Conservation (phyloP, 2,329 filamentous ascomycete species). For the Fusarium nematophilum region DNA sequence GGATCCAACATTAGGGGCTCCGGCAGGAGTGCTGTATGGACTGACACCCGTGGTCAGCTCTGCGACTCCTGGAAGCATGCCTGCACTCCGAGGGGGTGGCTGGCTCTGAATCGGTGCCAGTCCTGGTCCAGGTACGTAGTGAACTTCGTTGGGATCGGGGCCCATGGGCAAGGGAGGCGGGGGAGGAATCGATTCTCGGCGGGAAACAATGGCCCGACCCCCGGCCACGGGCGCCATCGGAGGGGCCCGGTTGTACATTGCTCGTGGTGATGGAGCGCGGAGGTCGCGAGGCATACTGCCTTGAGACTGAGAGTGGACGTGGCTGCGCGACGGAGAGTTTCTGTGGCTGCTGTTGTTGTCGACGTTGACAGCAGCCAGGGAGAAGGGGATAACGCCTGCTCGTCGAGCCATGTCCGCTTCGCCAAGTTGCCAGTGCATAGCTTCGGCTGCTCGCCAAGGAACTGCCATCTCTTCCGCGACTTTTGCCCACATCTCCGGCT, state of each 20-base stretch:
- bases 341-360: constrained; percentile 55
- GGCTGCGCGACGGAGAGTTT: constrained; percentile 52
- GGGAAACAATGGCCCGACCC: constrained; percentile 52
- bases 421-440: constrained; percentile 98
- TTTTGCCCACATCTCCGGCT: constrained; percentile 97
- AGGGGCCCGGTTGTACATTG: constrained; percentile 53
- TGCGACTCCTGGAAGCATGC: constrained; percentile 68
- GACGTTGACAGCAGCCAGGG: constrained; percentile 68
- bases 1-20: constrained; percentile 47
- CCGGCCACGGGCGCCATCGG: constrained; percentile 47
- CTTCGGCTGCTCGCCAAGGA: constrained; percentile 94
- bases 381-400: constrained; percentile 89
- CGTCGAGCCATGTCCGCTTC: constrained; percentile 93
- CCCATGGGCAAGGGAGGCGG: constrained; percentile 45
- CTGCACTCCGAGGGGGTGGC: constrained; percentile 53
- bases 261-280: constrained; percentile 54
- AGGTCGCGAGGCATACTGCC: constrained; percentile 58
- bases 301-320: constrained; percentile 60
- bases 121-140: constrained; percentile 53
- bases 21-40: constrained; percentile 65
- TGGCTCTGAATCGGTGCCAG: constrained; percentile 66
- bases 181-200: constrained; percentile 56
- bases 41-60: constrained; percentile 73
- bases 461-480: constrained; percentile 95
- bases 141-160: constrained; percentile 47